Evolutionary conservation across 2,329 filamentous ascomycete species (phyloP).

Genomic region (Neofusicoccum kwambonambiense): DNA sequence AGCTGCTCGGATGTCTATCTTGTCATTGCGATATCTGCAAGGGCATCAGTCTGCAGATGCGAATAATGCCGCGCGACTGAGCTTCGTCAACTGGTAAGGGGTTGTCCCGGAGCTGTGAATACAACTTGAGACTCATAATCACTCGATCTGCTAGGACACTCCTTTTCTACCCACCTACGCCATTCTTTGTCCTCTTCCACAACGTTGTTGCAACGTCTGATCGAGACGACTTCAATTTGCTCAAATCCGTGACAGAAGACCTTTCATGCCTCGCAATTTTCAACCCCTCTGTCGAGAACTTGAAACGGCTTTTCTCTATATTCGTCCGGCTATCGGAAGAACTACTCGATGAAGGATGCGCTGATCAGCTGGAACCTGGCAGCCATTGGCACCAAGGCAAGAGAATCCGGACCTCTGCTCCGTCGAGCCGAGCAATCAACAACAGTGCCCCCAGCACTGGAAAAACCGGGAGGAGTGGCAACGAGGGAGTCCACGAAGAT

Average conservation of each 20-base stretch:
- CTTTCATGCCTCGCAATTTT: conserved; percentile 29
- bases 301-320: conserved; percentile 30
- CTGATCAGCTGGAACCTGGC: background rate
- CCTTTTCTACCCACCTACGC: conserved; percentile 33
- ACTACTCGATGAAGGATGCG: conserved; percentile 22
- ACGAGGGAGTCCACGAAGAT: too few species aligned
- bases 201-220: conserved; percentile 36
- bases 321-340: conserved; percentile 32
- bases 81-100: conserved; percentile 1
- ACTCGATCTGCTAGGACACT: conserved; percentile 26
- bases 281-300: conserved; percentile 31
- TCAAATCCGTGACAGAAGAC: conserved; percentile 30
- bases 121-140: too few species aligned
- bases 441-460: too few species aligned
- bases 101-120: too few species aligned
- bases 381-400: too few species aligned
- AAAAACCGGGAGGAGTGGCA: too few species aligned
- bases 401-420: background rate
- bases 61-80: background rate
- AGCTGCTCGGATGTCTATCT: conserved; percentile 30
- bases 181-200: conserved; percentile 37
- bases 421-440: background rate
- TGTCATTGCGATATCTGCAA: conserved; percentile 28
- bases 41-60: conserved; percentile 19
- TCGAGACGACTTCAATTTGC: conserved; percentile 29